Base-by-base conservation (phyloP, 805 yeast genomes). In the Zygosaccharomyces pseudorouxii region DNA sequence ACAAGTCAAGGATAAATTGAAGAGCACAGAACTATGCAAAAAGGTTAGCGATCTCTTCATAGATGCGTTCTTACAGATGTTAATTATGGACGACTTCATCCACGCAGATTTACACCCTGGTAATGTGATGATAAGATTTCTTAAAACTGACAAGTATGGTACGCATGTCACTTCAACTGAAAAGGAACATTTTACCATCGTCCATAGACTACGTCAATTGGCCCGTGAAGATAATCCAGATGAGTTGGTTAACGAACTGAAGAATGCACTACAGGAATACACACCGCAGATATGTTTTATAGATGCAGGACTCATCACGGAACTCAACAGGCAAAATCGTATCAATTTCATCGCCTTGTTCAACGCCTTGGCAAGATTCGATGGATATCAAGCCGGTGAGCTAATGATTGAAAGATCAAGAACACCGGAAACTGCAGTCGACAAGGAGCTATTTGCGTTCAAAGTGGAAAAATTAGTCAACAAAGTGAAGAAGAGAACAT, bases 91-190 rank as follows among this genome's bases (percentile, higher is more conserved):
- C 69, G 90, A 93, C 65, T 93, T 93, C 66, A 88, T 90, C 38
- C 99, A 93, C 65, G 92, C 98, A 0, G 99, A 93, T 69, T 73
- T 93, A 50, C 99, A 93, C 57, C 97, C 99, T 0, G 99, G 99
- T 3, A 93, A 93, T 65, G 87, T 93, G 61, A 79, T 89, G 73
- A 78, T 88, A 7, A 70, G 88, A 42, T 82, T 86, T 58, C 75
- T 82, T 56, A 80, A 80, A 55, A 75, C 70, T 2, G 65, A 70
- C 51, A 66, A 58, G 27, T 48, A 63, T 20, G 64, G 57, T 11
- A 64, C 65, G 1, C 60, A 64, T 43, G 54, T 62, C 2, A 43
- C 58, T 7, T 62, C 71, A 1, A 51, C 61, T 5, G 63, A 63
- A 46, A 46, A 49, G 7, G 63, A 61, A 11, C 58, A 62, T 5